phyloP scores from a whole-genome alignment of 441 rosid species.

The Iberis amara region DNA sequence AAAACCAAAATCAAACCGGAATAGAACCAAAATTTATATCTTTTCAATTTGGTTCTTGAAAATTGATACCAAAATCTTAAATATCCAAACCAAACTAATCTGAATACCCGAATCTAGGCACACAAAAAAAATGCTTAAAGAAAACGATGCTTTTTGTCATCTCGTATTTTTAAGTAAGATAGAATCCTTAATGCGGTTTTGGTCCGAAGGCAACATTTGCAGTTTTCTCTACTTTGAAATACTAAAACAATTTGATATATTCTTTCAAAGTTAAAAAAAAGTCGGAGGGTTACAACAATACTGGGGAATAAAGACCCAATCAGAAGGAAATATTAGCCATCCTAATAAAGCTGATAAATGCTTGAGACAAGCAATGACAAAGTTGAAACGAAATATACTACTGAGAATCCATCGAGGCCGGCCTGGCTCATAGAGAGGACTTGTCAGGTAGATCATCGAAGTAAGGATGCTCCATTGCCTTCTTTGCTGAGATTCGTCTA shows the following conservation, averaged over 20 bases:
- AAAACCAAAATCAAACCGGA: too few relatives aligned
- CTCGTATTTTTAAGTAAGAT: too few relatives aligned
- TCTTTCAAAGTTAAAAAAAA: slow-evolving; percentile 21
- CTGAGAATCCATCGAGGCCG: slow-evolving; percentile 15
- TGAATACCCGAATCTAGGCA: too few relatives aligned
- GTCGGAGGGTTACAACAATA: slow-evolving; percentile 17
- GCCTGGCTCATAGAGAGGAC: slow-evolving; percentile 39
- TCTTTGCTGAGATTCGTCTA: slow-evolving; percentile 85
- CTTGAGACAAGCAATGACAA: slow-evolving; percentile 34
- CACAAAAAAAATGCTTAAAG: too few relatives aligned
- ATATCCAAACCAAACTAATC: too few relatives aligned
- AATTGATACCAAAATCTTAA: too few relatives aligned
- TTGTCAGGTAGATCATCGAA: slow-evolving; percentile 65
- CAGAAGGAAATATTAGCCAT: slow-evolving; percentile 13
- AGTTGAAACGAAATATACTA: slow-evolving; percentile 20
- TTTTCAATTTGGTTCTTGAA: too few relatives aligned
- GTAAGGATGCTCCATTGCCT: slow-evolving; percentile 95
- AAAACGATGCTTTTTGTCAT: too few relatives aligned
- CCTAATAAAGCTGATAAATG: slow-evolving; percentile 24
- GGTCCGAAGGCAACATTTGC: neutral
- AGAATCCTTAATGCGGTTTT: too few relatives aligned
- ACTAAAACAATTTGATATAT: neutral
- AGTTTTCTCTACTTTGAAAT: neutral
- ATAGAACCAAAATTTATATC: too few relatives aligned
- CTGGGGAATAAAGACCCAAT: slow-evolving; percentile 19